Percentiles rank a stretch among this genome's conserved stretches.
Conservation (phyloP, 768 basidiomycete species). For the Leccinellum albellum region DNA sequence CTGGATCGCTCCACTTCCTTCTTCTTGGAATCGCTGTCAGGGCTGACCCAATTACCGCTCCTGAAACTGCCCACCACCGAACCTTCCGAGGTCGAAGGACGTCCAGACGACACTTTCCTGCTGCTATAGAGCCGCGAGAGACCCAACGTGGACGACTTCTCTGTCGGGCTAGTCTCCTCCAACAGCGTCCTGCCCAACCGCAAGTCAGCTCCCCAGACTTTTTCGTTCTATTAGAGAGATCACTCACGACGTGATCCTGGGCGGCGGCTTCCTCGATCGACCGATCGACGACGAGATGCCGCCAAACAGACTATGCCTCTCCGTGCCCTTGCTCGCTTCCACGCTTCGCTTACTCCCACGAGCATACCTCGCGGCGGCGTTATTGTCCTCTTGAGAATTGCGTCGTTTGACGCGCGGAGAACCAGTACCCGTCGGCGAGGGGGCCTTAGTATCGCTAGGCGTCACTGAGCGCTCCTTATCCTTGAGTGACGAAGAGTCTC, state of each 20-base stretch:
- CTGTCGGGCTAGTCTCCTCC: conserved; percentile 35
- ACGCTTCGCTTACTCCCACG: conserved; percentile 45
- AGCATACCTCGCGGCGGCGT: conserved; percentile 31
- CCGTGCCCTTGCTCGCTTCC: conserved; percentile 44
- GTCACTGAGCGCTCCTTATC: conserved; percentile 36
- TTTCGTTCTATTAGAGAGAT: not conserved
- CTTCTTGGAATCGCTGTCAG: conserved; percentile 18
- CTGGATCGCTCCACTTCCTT: conserved; percentile 22
- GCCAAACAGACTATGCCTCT: conserved; percentile 83
- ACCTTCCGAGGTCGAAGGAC: conserved; percentile 42
- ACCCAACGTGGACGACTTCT: conserved; percentile 43
- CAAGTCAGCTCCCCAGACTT: not conserved
- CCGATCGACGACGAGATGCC: conserved; percentile 55
- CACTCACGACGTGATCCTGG: conserved; percentile 62
- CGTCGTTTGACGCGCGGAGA: conserved; percentile 20
- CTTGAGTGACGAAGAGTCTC: conserved; percentile 29
- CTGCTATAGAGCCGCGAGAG: conserved; percentile 46
- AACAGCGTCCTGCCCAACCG: conserved; percentile 24
- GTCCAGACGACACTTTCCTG: conserved; percentile 40
- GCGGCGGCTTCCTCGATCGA: conserved; percentile 77
- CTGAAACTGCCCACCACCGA: conserved; percentile 22
- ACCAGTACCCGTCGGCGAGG: conserved; percentile 21
- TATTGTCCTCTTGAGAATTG: conserved; percentile 25
- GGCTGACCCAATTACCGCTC: conserved; percentile 20
- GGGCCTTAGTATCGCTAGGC: conserved; percentile 26